A percentile compares a stretch with the other conserved stretches of the same genome.
Conservation (phyloP, 805 yeast genomes). For the Candida khao-thaluensis region DNA sequence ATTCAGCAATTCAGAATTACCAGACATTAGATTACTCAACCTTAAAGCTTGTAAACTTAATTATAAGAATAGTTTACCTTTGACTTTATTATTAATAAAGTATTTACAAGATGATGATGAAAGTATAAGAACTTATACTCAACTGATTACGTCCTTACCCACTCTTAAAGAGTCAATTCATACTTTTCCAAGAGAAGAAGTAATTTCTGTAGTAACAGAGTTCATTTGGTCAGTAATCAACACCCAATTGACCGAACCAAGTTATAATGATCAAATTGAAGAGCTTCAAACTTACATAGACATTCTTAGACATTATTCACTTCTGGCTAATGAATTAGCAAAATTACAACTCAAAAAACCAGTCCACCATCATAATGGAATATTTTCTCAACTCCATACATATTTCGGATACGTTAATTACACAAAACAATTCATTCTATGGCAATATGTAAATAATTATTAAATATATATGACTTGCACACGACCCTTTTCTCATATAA, state of each 20-base stretch:
- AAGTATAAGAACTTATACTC: background rate
- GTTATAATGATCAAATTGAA: slow-evolving; percentile 2
- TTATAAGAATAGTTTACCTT: background rate
- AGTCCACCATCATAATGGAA: background rate
- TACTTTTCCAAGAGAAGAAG: background rate
- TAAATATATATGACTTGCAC: background rate
- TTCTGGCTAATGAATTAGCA: background rate
- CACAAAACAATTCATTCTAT: background rate
- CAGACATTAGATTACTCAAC: slow-evolving; percentile 1
- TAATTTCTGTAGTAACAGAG: background rate
- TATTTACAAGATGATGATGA: slow-evolving; percentile 6
- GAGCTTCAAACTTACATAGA: background rate
- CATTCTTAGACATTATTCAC: background rate
- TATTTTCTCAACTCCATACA: background rate
- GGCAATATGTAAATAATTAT: background rate
- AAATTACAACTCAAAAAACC: background rate
- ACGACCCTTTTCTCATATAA: background rate
- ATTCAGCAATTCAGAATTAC: background rate
- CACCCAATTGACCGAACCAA: background rate
- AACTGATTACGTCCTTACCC: background rate
- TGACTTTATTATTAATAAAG: background rate
- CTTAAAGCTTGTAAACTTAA: background rate
- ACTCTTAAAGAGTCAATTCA: background rate
- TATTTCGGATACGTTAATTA: background rate
- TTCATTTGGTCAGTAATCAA: background rate